Conservation (phyloP, 371 early-diverging fungal genomes). For the Dichotomocladium elegans region DNA sequence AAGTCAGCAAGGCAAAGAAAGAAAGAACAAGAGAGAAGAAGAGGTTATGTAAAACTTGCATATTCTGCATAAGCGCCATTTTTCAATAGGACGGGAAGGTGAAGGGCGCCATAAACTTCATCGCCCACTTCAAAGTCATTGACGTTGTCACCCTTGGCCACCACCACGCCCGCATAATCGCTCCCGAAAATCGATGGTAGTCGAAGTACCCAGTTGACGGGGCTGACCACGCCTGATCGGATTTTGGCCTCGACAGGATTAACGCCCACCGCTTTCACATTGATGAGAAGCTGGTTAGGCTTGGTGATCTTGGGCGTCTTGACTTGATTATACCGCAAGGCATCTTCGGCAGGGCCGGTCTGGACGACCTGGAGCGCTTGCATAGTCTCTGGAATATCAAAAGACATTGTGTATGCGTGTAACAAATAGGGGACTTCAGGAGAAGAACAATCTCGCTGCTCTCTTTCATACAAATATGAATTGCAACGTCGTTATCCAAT, state of each 20-base stretch:
- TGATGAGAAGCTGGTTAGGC: constrained; percentile 44
- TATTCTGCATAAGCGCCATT: constrained; percentile 49
- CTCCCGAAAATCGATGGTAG: constrained; percentile 28
- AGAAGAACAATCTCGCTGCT: neutral
- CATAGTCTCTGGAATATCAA: constrained; percentile 32
- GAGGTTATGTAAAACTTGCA: constrained; percentile 1
- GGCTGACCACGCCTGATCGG: constrained; percentile 22
- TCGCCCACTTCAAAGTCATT: constrained; percentile 42
- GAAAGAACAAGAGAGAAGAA: too few relatives aligned
- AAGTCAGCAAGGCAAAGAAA: neutral
- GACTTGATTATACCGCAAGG: constrained; percentile 24
- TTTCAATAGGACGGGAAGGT: constrained; percentile 7
- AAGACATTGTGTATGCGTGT: constrained; percentile 8
- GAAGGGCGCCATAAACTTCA: constrained; percentile 45
- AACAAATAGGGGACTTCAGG: too few relatives aligned
- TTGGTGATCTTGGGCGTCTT: constrained; percentile 21
- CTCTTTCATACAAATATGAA: too few relatives aligned
- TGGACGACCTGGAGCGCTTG: constrained; percentile 31
- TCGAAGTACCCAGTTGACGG: constrained; percentile 3
- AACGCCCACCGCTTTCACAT: constrained; percentile 53
- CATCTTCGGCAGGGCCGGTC: constrained; percentile 21
- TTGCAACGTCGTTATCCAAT: too few relatives aligned
- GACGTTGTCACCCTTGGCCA: constrained; percentile 31
- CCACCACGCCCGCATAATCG: constrained; percentile 47
- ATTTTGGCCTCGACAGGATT: constrained; percentile 63